A percentile compares a stretch with the other conserved stretches of the same genome.
phyloP scores from a whole-genome alignment of 129 eudicot genomes.

The Centrapalus pauciflorus region DNA sequence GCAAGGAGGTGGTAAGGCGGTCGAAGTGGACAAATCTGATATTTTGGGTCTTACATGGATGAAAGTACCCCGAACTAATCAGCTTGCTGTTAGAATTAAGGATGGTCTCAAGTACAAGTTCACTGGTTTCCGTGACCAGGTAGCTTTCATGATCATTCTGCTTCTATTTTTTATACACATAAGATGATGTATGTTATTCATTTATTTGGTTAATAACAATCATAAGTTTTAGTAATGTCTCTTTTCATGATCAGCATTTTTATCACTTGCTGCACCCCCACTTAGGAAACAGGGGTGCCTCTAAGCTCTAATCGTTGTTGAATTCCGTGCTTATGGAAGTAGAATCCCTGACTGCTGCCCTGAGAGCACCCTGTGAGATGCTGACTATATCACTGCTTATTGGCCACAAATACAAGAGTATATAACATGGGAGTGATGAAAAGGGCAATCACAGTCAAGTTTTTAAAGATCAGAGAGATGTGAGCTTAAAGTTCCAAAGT shows the following conservation, averaged over 20 bases:
- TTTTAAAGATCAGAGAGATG: not conserved
- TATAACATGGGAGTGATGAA: not conserved
- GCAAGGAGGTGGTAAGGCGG: constrained; percentile 95
- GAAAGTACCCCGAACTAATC: constrained; percentile 85
- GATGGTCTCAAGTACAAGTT: constrained; percentile 85
- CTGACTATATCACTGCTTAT: not conserved
- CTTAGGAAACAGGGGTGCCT: not conserved
- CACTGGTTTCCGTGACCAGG: constrained; percentile 93
- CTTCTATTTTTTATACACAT: not conserved
- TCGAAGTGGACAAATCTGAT: constrained; percentile 75
- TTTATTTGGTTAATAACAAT: not conserved
- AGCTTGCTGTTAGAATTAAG: constrained; percentile 66
- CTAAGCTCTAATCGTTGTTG: not conserved
- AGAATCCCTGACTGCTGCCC: not conserved
- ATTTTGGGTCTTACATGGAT: constrained; percentile 67
- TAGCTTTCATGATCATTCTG: constrained; percentile 5
- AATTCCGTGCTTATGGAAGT: not conserved
- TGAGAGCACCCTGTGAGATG: not conserved
- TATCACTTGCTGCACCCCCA: not conserved
- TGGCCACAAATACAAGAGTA: not conserved
- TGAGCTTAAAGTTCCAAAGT: not conserved
- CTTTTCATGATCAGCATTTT: not conserved
- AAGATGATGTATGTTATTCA: not conserved
- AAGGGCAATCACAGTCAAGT: not conserved
- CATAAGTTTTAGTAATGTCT: not conserved